phyloP scores from a whole-genome alignment of 345 rosid genomes.

The Eucalyptus cloeziana region DNA sequence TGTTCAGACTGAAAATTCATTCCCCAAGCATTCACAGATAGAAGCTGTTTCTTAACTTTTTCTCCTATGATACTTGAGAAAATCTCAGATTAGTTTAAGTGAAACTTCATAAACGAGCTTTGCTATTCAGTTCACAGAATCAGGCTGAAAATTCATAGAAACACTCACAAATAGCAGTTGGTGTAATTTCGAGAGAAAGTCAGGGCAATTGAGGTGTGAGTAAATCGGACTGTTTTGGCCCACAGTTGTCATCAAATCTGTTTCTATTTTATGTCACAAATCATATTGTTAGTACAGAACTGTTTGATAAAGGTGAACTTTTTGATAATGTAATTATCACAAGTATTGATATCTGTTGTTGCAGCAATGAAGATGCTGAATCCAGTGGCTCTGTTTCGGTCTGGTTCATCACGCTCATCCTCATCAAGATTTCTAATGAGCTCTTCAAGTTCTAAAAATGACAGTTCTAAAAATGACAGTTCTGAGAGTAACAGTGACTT shows the following conservation, averaged over 20 bases:
- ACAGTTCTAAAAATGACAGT: constrained; percentile 33
- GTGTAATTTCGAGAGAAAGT: not conserved
- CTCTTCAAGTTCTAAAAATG: constrained; percentile 46
- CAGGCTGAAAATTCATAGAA: not conserved
- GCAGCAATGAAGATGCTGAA: constrained; percentile 86
- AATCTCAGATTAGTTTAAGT: not conserved
- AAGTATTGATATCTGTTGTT: not conserved
- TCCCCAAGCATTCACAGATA: not conserved
- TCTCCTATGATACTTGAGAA: not conserved
- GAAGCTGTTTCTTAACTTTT: not conserved
- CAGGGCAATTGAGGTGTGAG: not conserved
- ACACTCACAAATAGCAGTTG: not conserved
- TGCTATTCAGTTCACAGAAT: not conserved
- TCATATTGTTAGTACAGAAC: not conserved
- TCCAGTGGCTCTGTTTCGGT: constrained; percentile 83
- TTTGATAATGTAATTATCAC: not conserved
- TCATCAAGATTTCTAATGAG: constrained; percentile 66
- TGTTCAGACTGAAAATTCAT: not conserved
- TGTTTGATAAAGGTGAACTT: not conserved
- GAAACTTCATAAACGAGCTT: not conserved
- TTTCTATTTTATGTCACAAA: not conserved
- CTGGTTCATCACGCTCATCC: constrained; percentile 82
- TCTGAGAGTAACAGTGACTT: constrained; percentile 47
- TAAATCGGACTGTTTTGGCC: not conserved
- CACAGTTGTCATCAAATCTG: not conserved